Percentiles rank a stretch among this genome's conserved stretches.
phyloP scores from a whole-genome alignment of 2,329 filamentous ascomycete genomes.

The Ascochyta fabae region DNA sequence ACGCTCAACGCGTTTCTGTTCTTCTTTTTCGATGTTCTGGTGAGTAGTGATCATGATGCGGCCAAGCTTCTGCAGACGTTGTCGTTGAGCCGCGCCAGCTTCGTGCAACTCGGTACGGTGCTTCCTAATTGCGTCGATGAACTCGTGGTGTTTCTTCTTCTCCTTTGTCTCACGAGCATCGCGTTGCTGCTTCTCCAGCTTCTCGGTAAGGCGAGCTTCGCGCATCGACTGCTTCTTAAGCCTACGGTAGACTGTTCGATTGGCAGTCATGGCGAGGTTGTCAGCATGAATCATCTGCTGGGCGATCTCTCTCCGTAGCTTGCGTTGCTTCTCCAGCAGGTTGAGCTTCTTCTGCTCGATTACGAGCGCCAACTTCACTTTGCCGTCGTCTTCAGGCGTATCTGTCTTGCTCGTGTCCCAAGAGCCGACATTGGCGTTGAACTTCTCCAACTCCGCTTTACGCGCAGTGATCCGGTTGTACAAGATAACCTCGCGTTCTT shows the following conservation, averaged over 20 bases:
- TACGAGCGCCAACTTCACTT: constrained; percentile 82
- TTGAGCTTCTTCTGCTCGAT: constrained; percentile 95
- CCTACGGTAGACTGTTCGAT: constrained; percentile 85
- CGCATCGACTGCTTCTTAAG: constrained; percentile 97
- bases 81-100: constrained; percentile 69
- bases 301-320: constrained; percentile 83
- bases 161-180: constrained; percentile 95
- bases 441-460: constrained; percentile 80
- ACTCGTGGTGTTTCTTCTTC: constrained; percentile 96
- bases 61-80: constrained; percentile 83
- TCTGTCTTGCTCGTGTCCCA: constrained; percentile 80
- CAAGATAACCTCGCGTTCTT: constrained; percentile 85
- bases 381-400: constrained; percentile 73
- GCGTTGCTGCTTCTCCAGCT: constrained; percentile 97
- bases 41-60: constrained; percentile 89
- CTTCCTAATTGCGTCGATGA: constrained; percentile 82
- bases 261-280: constrained; percentile 96
- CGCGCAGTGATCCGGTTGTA: constrained; percentile 90
- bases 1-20: constrained; percentile 96
- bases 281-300: constrained; percentile 94
- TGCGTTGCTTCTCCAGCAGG: constrained; percentile 86
- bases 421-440: constrained; percentile 84
- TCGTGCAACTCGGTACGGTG: constrained; percentile 81
- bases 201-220: constrained; percentile 96
- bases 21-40: constrained; percentile 97